Conservation (phyloP, 345 rosid species). For the Cardamine resedifolia region DNA sequence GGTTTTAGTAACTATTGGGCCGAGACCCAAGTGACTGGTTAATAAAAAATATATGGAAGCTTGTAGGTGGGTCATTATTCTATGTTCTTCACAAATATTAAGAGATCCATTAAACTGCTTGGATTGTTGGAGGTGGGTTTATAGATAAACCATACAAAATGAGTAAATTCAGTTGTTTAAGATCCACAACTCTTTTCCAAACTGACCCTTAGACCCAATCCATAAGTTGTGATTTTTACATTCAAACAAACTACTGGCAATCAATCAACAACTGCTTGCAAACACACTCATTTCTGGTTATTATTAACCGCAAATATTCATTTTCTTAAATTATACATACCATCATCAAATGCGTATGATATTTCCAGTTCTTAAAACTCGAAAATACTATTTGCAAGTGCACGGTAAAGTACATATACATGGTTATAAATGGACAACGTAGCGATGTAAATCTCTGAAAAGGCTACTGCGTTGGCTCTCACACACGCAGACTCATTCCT, state of each 20-base stretch:
- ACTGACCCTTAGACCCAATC: neutral
- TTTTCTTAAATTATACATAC: too few species aligned
- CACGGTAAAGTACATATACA: too few species aligned
- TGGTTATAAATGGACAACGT: too few species aligned
- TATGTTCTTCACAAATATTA: neutral
- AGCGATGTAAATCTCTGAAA: too few species aligned
- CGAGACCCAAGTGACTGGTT: neutral
- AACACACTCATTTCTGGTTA: too few species aligned
- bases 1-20: conserved; percentile 4
- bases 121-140: neutral
- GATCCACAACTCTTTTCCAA: neutral
- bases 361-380: too few species aligned
- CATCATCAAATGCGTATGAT: too few species aligned
- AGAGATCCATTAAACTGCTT: neutral
- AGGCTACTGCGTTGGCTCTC: too few species aligned
- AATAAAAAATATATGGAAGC: neutral
- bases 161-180: neutral
- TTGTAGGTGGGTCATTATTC: neutral
- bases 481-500: too few species aligned
- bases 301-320: too few species aligned
- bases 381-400: too few species aligned
- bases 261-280: neutral
- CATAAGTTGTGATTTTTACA: neutral
- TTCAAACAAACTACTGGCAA: neutral
- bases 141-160: neutral